These are phyloP conservation scores for Ananas comosus DNA, from an alignment of 176 grass and related monocot genomes.

Conservation along the genomic window DNA sequence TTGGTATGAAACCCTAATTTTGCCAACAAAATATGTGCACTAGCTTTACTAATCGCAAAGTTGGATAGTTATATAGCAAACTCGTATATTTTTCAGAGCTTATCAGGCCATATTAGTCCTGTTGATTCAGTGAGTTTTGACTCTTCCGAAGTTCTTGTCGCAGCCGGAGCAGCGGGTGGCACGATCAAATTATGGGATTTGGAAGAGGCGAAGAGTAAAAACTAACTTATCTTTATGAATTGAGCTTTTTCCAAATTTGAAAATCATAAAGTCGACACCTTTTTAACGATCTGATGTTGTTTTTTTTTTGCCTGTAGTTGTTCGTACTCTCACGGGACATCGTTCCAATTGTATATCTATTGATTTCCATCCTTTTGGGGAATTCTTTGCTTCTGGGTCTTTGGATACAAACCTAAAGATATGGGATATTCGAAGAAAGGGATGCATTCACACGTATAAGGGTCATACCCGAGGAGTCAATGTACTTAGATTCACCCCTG, in stretches of 20 bases:
- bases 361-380: slow-evolving; percentile 92
- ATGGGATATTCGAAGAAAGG: slow-evolving; percentile 85
- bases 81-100: slow-evolving; percentile 39
- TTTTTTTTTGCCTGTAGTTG: slow-evolving; percentile 31
- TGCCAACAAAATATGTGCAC: neutral
- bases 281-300: slow-evolving; percentile 1
- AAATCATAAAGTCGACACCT: neutral
- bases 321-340: slow-evolving; percentile 84
- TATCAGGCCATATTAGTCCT: slow-evolving; percentile 73
- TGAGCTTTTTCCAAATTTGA: neutral
- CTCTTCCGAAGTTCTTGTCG: slow-evolving; percentile 68
- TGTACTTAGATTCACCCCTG: slow-evolving; percentile 77
- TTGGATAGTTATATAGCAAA: neutral
- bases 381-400: slow-evolving; percentile 87
- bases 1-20: slow-evolving; percentile 36
- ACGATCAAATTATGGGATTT: slow-evolving; percentile 94
- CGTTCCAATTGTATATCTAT: slow-evolving; percentile 75
- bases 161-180: slow-evolving; percentile 65
- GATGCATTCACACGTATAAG: slow-evolving; percentile 91
- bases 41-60: too few relatives aligned
- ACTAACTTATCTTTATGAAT: neutral
- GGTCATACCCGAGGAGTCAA: slow-evolving; percentile 72
- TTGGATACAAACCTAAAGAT: slow-evolving; percentile 94
- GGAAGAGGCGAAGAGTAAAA: slow-evolving; percentile 66
- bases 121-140: slow-evolving; percentile 88